phyloP scores from a whole-genome alignment of 2,329 filamentous ascomycete species.

The Pseudocercospora vitis region DNA sequence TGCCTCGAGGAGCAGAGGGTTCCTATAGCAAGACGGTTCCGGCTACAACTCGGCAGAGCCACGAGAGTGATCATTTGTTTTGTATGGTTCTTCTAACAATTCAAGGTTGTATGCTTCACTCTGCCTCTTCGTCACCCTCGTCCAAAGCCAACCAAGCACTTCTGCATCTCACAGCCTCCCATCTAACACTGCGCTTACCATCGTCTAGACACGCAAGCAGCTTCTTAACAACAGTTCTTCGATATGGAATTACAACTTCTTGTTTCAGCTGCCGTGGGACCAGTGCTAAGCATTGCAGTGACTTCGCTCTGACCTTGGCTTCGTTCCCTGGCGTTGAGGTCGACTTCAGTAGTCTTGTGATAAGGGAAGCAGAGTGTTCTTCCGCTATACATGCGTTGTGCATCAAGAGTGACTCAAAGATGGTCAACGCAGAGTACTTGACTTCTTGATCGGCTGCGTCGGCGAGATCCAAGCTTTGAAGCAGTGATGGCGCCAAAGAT shows the following conservation, averaged over 20 bases:
- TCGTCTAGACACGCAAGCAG: conserved; percentile 61
- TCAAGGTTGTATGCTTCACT: conserved; percentile 17
- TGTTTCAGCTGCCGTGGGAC: conserved; percentile 50
- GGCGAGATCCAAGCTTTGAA: conserved; percentile 59
- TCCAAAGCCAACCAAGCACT: conserved; percentile 62
- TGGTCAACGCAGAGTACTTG: conserved; percentile 61
- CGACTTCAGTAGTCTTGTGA: conserved; percentile 56
- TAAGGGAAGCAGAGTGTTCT: conserved; percentile 59
- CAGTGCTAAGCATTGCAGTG: conserved; percentile 50
- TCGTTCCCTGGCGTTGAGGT: conserved; percentile 33
- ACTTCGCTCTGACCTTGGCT: conserved; percentile 48
- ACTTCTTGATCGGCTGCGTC: conserved; percentile 50
- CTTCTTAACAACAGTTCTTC: conserved; percentile 57
- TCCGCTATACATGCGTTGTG: conserved; percentile 56
- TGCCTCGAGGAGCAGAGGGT: not conserved
- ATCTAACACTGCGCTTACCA: conserved; percentile 60
- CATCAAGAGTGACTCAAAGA: conserved; percentile 57
- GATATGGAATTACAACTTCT: conserved; percentile 57
- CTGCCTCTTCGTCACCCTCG: conserved; percentile 57
- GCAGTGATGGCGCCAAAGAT: conserved; percentile 59
- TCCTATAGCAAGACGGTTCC: not conserved
- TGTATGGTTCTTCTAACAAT: not conserved
- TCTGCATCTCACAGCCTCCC: conserved; percentile 62
- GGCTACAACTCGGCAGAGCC: not conserved
- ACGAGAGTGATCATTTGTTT: not conserved